Percentiles rank a stretch among this genome's conserved stretches.
phyloP scores from a whole-genome alignment of 768 basidiomycete genomes.

The Lactarius hatsudake region DNA sequence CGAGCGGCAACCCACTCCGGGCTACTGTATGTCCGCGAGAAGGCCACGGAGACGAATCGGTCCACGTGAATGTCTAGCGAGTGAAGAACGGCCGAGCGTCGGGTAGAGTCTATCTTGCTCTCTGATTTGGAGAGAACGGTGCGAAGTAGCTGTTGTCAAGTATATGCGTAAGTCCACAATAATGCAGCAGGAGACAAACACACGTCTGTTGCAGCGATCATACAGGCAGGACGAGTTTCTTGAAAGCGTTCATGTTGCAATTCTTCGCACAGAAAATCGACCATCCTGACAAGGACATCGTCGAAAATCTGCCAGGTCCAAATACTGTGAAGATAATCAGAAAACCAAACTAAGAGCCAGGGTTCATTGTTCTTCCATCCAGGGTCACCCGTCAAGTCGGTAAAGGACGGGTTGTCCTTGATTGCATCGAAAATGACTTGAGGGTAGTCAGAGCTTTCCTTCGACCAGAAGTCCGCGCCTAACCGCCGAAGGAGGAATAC shows the following conservation, averaged over 20 bases:
- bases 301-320: constrained; percentile 43
- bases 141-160: constrained; percentile 34
- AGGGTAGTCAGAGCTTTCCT: constrained; percentile 69
- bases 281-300: constrained; percentile 68
- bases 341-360: constrained; percentile 63
- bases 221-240: constrained; percentile 54
- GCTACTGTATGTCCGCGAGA: constrained; percentile 39
- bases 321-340: constrained; percentile 58
- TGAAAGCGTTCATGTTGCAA: constrained; percentile 75
- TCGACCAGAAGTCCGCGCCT: constrained; percentile 60
- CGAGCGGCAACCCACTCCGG: constrained; percentile 45
- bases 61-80: constrained; percentile 53
- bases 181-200: constrained; percentile 31
- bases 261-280: constrained; percentile 75
- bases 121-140: constrained; percentile 37
- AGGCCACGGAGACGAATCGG: constrained; percentile 46
- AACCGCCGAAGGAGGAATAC: constrained; percentile 58
- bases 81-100: constrained; percentile 35
- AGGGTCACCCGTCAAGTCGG: constrained; percentile 42
- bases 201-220: constrained; percentile 62
- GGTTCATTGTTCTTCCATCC: constrained; percentile 38
- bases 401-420: constrained; percentile 68
- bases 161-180: not conserved
- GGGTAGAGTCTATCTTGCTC: constrained; percentile 31
- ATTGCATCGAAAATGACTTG: constrained; percentile 78